A percentile compares a stretch with the other conserved stretches of the same genome.
Conservation (phyloP, 2,329 filamentous ascomycete species). For the Emydomyces testavorans region DNA sequence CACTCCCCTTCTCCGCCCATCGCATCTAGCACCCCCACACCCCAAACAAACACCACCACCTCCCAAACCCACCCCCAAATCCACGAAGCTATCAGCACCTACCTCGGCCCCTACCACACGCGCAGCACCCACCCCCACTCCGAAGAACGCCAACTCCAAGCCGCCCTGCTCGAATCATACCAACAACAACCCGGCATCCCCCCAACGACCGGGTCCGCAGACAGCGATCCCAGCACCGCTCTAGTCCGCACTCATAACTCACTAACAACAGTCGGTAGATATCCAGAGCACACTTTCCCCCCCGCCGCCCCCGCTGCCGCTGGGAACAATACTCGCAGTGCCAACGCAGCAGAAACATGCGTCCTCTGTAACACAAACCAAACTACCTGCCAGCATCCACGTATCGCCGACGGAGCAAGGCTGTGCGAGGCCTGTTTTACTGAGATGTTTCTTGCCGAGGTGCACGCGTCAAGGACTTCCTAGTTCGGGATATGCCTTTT, state of each 20-base stretch:
- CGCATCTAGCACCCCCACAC: background rate
- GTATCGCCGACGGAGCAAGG: constrained; percentile 3
- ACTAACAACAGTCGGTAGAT: background rate
- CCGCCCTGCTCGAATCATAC: constrained; percentile 3
- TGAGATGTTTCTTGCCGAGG: constrained; percentile 5
- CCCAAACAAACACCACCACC: background rate
- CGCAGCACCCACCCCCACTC: background rate
- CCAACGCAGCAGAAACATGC: background rate
- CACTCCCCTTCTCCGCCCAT: background rate
- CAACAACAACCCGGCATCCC: background rate
- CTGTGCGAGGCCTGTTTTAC: constrained; percentile 10
- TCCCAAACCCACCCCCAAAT: background rate
- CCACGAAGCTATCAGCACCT: background rate
- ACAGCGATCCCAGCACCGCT: too few species aligned
- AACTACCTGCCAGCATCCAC: constrained; percentile 5
- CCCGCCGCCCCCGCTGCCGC: background rate
- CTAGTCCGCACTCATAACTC: background rate
- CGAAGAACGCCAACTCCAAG: constrained; percentile 3
- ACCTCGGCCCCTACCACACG: background rate
- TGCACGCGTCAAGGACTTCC: background rate
- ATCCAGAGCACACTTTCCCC: background rate
- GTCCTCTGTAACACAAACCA: background rate
- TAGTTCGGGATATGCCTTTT: too few species aligned
- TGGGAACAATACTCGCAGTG: background rate
- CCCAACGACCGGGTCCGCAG: background rate